Percentiles rank a stretch among this genome's conserved stretches.
phyloP scores from a whole-genome alignment of 148 eudicot genomes.

The Tetragonia tetragonoides region DNA sequence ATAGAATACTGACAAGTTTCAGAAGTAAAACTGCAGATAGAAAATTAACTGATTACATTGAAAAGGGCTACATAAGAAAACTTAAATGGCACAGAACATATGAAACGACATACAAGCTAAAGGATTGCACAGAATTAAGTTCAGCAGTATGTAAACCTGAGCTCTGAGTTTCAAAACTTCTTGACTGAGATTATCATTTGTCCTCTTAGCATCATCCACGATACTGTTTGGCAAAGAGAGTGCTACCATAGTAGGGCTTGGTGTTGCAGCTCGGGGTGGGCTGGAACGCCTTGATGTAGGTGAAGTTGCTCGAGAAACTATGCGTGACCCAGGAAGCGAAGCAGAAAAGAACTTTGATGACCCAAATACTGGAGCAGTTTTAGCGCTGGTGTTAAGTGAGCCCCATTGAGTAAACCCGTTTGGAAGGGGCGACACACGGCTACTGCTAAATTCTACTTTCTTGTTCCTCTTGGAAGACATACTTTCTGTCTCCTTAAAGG shows the following conservation, averaged over 20 bases:
- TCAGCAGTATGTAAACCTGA: slow-evolving; percentile 38
- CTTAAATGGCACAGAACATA: not conserved
- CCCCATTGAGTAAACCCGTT: slow-evolving; percentile 38
- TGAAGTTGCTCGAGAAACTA: slow-evolving; percentile 53
- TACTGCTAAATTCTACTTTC: slow-evolving; percentile 41
- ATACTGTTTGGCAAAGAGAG: slow-evolving; percentile 33
- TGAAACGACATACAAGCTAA: not conserved
- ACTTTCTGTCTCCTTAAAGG: slow-evolving; percentile 41
- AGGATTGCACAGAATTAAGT: not conserved
- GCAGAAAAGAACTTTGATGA: slow-evolving; percentile 40
- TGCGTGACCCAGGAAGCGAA: slow-evolving; percentile 54
- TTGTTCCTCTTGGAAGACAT: slow-evolving; percentile 40
- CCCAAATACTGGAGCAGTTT: slow-evolving; percentile 36
- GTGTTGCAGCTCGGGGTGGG: slow-evolving; percentile 47
- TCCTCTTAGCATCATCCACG: slow-evolving; percentile 40
- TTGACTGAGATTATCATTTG: slow-evolving; percentile 43
- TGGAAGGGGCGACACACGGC: slow-evolving; percentile 42
- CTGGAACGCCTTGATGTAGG: slow-evolving; percentile 53
- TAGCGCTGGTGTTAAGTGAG: slow-evolving; percentile 29
- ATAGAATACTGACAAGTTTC: too few relatives aligned
- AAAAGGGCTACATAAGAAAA: not conserved
- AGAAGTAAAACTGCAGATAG: too few relatives aligned
- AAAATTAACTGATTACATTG: too few relatives aligned
- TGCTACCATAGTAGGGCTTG: slow-evolving; percentile 35
- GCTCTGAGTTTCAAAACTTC: slow-evolving; percentile 50